Conservation (phyloP, 495 filamentous ascomycete species). For the Staphylotrichum tortipilum region DNA sequence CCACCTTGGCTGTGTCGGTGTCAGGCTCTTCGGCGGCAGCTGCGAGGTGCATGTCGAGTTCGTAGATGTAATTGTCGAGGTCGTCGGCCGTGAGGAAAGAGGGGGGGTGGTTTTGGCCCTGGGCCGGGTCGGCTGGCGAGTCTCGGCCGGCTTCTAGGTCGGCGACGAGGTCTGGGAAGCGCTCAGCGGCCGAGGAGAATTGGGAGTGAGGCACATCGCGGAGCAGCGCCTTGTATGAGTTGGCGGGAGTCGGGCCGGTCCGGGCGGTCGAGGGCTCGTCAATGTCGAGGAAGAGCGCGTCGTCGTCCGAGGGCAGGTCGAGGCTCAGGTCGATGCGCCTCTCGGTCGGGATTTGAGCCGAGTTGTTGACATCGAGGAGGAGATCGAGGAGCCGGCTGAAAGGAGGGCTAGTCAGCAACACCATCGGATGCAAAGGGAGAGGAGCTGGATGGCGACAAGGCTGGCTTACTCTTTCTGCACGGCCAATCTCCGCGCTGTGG, state of each 20-base stretch:
- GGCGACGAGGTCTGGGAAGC: conserved; percentile 29
- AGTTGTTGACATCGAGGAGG: conserved; percentile 77
- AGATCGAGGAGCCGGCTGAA: conserved; percentile 70
- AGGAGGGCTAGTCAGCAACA: conserved; percentile 1
- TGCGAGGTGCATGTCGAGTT: conserved; percentile 59
- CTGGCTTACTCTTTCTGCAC: conserved; percentile 71
- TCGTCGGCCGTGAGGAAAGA: conserved; percentile 66
- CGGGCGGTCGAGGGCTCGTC: conserved; percentile 21
- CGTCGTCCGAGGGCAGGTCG: conserved; percentile 50
- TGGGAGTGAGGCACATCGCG: conserved; percentile 33
- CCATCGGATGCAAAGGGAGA: neutral
- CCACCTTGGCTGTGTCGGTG: neutral
- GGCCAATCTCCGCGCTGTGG: conserved; percentile 66
- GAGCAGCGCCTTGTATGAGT: conserved; percentile 33
- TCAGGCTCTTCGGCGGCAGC: conserved; percentile 24
- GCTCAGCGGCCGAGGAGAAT: conserved; percentile 31
- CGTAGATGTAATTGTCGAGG: conserved; percentile 68
- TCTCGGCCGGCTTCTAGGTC: conserved; percentile 34
- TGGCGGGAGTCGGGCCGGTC: conserved; percentile 21
- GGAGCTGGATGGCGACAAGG: too few species aligned
- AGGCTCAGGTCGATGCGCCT: conserved; percentile 56
- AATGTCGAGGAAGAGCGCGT: conserved; percentile 24
- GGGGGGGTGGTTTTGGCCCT: conserved; percentile 33
- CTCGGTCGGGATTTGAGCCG: conserved; percentile 60
- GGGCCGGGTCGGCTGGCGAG: conserved; percentile 27